phyloP scores from a whole-genome alignment of 2,329 filamentous ascomycete genomes.

The Colletotrichum theobromicola region DNA sequence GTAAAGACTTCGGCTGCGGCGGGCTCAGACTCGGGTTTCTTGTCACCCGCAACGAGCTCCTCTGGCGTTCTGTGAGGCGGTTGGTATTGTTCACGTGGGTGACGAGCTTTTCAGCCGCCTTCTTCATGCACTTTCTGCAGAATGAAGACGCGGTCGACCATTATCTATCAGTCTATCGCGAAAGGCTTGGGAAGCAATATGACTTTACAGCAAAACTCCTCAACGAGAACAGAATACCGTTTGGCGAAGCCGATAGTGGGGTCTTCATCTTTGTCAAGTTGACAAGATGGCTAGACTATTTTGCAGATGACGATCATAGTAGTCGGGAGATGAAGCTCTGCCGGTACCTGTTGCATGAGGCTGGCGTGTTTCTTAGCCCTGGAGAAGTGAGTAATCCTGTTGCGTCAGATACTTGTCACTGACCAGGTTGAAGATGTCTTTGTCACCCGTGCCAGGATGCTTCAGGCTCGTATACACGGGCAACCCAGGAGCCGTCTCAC shows the following conservation, averaged over 20 bases:
- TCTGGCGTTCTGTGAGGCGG: neutral
- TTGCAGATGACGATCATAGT: neutral
- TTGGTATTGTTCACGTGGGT: neutral
- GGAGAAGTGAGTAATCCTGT: neutral
- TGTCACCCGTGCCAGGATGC: neutral
- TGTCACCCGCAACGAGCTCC: neutral
- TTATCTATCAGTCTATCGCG: neutral
- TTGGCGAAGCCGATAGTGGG: neutral
- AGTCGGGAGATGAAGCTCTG: neutral
- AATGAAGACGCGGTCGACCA: neutral
- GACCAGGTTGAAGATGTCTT: neutral
- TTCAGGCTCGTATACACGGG: neutral
- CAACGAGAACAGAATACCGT: neutral
- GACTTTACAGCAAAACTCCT: neutral
- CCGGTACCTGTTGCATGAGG: neutral
- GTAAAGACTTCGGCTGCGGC: slow-evolving; percentile 7
- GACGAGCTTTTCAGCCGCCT: neutral
- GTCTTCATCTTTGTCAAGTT: neutral
- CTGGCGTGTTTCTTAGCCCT: neutral
- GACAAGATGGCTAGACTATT: neutral
- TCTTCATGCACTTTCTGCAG: neutral
- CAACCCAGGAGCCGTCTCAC: neutral
- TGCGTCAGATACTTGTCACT: neutral
- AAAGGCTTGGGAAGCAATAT: neutral
- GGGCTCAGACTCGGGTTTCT: neutral